Conservation (phyloP, 169 alveolate genomes). For the Amoebophrya sp. region DNA sequence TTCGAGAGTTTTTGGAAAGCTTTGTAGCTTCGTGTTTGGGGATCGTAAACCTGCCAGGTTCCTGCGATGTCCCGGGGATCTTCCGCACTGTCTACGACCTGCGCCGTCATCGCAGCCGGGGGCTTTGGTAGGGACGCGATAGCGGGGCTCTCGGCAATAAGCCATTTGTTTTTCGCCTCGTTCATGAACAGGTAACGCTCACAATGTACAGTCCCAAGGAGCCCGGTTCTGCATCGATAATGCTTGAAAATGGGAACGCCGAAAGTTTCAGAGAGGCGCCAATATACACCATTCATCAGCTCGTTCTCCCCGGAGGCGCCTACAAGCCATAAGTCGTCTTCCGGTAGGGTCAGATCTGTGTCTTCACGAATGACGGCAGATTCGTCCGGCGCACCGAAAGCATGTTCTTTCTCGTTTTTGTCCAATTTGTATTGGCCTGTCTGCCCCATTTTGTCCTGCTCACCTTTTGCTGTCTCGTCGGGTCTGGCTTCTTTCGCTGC, state of each 20-base stretch:
- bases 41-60: neutral
- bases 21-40: neutral
- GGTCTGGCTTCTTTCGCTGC: neutral
- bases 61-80: neutral
- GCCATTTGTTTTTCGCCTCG: neutral
- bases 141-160: neutral
- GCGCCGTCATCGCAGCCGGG: neutral
- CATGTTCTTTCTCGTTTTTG: neutral
- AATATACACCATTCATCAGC: neutral
- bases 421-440: neutral
- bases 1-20: neutral
- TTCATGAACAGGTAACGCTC: neutral
- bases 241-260: neutral
- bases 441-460: neutral
- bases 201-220: neutral
- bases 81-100: neutral
- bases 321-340: neutral
- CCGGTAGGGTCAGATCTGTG: neutral
- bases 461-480: neutral
- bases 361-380: neutral
- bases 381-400: neutral
- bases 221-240: neutral
- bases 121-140: neutral
- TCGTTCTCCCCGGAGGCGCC: constrained; percentile 14
- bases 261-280: neutral